Base-by-base conservation (phyloP, 1,139 yeast genomes). In the Zhuliangozyma parablackwelliae region DNA sequence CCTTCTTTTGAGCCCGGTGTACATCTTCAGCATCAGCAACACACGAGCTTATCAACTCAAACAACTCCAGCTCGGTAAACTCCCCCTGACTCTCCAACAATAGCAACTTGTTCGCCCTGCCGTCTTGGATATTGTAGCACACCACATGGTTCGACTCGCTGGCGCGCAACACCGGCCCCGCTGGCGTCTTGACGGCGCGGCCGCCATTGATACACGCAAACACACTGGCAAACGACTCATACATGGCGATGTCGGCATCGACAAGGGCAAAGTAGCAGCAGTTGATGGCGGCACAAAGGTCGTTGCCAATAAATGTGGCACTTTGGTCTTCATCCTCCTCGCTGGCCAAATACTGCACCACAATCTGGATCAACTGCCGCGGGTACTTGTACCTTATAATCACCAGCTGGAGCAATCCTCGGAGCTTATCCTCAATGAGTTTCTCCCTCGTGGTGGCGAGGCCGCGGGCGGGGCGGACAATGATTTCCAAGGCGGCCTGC, bases 301-400 rank as follows among this genome's bases (percentile, higher is more conserved):
- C 95, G 40, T 76, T 68, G 35, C 69, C 57, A 21, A 73, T 56
- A 47, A 54, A 65, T 7, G 7, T 21, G 6, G 23, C 6, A 7
- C 23, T 21, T 6, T 7, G 23, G 23, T 7, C 7, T 3, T 6
- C 24, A 7, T 23, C 24, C 9, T 45, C 44, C 27, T 49, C 50
- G 21, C 79, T 59, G 39, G 82, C 78, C 35, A 88, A 60, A 35
- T 89, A 70, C 58, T 92, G 98, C n/a, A 86, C 80, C 23, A 86
- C 92, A 3, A 92, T 71, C 54, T 89, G 97, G 28, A 92, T 79
- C 35, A 89, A 69, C 48, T 88, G 89, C 41, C 96, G 72, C 1
- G 98, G 97, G 53, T 85, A 82, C 44, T 77, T 64, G 42, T 75
- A 72, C n/a, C 86, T 69, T 23, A 82, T 65, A 2, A 92, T 73